Conservation (phyloP, 805 yeast genomes). For the Metschnikowia reukaufii region DNA sequence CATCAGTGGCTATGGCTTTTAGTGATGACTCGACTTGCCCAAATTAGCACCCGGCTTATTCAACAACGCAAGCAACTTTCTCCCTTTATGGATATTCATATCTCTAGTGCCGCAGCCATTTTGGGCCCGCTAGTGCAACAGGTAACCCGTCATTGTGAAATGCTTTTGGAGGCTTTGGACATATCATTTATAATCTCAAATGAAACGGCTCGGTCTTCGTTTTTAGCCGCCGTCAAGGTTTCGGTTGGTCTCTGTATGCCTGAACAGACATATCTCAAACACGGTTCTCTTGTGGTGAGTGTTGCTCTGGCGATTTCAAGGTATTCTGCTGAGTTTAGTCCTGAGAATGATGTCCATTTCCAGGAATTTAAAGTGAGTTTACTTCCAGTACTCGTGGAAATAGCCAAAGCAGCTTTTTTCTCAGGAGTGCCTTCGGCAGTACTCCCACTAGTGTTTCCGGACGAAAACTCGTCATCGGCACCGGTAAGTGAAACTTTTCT, state of each 20-base stretch:
- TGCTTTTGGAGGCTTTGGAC: conserved; percentile 2
- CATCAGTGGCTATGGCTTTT: conserved; percentile 16
- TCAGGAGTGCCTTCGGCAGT: conserved; percentile 13
- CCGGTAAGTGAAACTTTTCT: conserved; percentile 11
- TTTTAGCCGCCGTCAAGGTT: background rate
- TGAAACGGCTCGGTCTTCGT: background rate
- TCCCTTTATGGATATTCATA: conserved; percentile 2
- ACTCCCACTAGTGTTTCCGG: conserved; percentile 8
- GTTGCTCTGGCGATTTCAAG: background rate
- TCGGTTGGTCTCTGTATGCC: background rate
- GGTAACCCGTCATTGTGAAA: conserved; percentile 8
- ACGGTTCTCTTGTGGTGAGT: conserved; percentile 1
- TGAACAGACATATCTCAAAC: conserved; percentile 2
- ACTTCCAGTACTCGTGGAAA: conserved; percentile 6
- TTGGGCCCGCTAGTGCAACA: conserved; percentile 4
- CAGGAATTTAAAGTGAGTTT: conserved; percentile 2
- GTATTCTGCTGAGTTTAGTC: background rate
- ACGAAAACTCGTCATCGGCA: background rate
- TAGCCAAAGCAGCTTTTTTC: conserved; percentile 7
- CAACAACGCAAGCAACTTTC: conserved; percentile 1
- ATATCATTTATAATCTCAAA: background rate
- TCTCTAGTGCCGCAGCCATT: background rate
- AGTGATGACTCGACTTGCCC: conserved; percentile 4
- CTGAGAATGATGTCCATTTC: background rate
- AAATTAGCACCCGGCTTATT: conserved; percentile 3